Conservation (phyloP, 106 monocot species). For the Dioscorea zingiberensis region DNA sequence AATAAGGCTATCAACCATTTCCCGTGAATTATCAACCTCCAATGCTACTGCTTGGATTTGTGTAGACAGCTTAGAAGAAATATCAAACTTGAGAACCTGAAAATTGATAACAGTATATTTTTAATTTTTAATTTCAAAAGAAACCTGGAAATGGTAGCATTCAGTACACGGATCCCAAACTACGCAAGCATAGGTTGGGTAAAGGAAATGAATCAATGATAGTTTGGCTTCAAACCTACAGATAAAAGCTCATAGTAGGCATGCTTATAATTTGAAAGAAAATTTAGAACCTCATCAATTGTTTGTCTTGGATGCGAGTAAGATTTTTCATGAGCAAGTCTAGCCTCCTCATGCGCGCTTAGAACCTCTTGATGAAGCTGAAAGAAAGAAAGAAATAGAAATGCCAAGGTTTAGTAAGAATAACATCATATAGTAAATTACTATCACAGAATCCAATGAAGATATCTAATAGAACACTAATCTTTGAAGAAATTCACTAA, state of each 20-base stretch:
- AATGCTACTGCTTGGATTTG: constrained; percentile 36
- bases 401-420: no score
- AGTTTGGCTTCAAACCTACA: not conserved
- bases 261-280: not conserved
- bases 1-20: constrained; percentile 19
- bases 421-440: no score
- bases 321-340: constrained; percentile 23
- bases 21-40: constrained; percentile 42
- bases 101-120: not conserved
- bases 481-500: no score
- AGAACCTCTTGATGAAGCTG: constrained; percentile 41
- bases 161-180: not conserved
- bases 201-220: no score
- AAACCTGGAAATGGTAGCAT: not conserved
- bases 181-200: no score
- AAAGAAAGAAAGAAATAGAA: not conserved
- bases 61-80: constrained; percentile 10
- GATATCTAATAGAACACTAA: no score
- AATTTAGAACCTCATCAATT: constrained; percentile 17
- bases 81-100: constrained; percentile 29
- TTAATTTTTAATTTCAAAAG: not conserved
- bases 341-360: constrained; percentile 14
- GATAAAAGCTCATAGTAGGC: not conserved
- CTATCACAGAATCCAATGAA: no score
- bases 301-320: not conserved